Percentiles rank a stretch among this genome's conserved stretches.
These are phyloP conservation scores for Elaeagnus macrophylla DNA, from an alignment of 306 rosid genomes.

Conservation along the genomic window DNA sequence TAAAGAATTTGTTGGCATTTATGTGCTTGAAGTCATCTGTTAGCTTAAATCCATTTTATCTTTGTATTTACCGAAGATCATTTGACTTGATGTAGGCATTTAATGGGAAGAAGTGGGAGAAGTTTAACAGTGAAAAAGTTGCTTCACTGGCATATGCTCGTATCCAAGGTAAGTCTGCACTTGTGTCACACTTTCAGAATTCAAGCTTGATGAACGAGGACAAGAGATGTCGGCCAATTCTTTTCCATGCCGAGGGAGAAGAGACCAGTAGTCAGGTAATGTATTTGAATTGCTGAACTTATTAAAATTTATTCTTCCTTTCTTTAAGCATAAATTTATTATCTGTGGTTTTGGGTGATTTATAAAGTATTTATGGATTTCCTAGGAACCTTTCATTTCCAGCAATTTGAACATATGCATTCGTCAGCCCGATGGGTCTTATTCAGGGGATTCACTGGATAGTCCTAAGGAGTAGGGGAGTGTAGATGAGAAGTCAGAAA, in stretches of 20 bases:
- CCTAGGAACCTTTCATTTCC: conserved; percentile 65
- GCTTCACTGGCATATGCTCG: conserved; percentile 90
- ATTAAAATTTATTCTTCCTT: too few species aligned
- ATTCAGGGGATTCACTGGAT: conserved; percentile 64
- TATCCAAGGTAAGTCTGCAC: conserved; percentile 88
- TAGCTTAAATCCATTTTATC: too few species aligned
- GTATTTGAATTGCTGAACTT: conserved; percentile 2
- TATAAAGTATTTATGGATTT: conserved; percentile 12
- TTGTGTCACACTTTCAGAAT: conserved; percentile 87
- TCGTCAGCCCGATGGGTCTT: conserved; percentile 88
- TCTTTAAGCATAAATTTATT: too few species aligned
- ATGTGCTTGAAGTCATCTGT: too few species aligned
- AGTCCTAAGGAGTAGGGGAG: conserved; percentile 49
- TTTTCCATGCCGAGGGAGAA: conserved; percentile 83
- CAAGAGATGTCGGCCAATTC: conserved; percentile 86
- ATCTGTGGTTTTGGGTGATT: too few species aligned
- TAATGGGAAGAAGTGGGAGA: conserved; percentile 92
- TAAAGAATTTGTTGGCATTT: background rate
- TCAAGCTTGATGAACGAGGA: conserved; percentile 94
- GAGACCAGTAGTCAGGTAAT: conserved; percentile 63
- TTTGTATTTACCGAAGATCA: background rate
- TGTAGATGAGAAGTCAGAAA: conserved; percentile 43
- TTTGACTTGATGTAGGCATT: conserved; percentile 51
- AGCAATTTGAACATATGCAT: conserved; percentile 82
- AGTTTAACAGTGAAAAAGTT: conserved; percentile 85